Evolutionary conservation across 2,329 filamentous ascomycete genomes (phyloP).

Genomic region (Cordyceps cicadae): DNA sequence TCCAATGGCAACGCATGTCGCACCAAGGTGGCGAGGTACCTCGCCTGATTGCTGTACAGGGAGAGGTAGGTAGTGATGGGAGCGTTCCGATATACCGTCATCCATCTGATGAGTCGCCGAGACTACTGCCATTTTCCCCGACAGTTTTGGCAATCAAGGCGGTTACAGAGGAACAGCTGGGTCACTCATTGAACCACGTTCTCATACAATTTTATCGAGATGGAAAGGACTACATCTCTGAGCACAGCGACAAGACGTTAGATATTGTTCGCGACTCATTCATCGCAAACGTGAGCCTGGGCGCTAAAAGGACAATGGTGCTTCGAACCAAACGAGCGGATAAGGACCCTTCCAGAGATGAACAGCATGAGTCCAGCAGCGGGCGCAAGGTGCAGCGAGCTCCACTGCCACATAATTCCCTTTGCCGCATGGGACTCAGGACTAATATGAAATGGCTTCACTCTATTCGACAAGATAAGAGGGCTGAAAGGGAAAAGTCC

Average conservation of each 20-base stretch:
- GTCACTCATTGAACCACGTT: constrained; percentile 81
- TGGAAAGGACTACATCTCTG: constrained; percentile 84
- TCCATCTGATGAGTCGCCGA: constrained; percentile 79
- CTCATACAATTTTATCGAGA: constrained; percentile 89
- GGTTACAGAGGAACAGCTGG: constrained; percentile 62
- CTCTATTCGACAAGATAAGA: constrained; percentile 82
- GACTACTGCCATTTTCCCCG: constrained; percentile 65
- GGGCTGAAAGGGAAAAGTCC: constrained; percentile 58
- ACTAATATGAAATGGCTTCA: constrained; percentile 89
- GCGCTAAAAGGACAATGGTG: constrained; percentile 82
- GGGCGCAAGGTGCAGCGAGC: constrained; percentile 58
- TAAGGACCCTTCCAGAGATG: constrained; percentile 27
- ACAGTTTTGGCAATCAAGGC: constrained; percentile 61
- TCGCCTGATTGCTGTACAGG: constrained; percentile 83
- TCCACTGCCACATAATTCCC: constrained; percentile 75
- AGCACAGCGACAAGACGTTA: constrained; percentile 94
- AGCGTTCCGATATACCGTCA: constrained; percentile 88
- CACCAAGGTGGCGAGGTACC: constrained; percentile 89
- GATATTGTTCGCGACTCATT: constrained; percentile 75
- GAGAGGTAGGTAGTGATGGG: constrained; percentile 58
- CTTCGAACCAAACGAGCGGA: constrained; percentile 69
- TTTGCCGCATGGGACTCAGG: constrained; percentile 70
- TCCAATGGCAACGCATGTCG: constrained; percentile 85
- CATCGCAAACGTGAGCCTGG: constrained; percentile 91
- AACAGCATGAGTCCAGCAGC: constrained; percentile 14